Evolutionary conservation across 352 stramenopile species (phyloP), one percentile per base, ranked within the genome.

Genomic region (Phytophthora tubulina): DNA sequence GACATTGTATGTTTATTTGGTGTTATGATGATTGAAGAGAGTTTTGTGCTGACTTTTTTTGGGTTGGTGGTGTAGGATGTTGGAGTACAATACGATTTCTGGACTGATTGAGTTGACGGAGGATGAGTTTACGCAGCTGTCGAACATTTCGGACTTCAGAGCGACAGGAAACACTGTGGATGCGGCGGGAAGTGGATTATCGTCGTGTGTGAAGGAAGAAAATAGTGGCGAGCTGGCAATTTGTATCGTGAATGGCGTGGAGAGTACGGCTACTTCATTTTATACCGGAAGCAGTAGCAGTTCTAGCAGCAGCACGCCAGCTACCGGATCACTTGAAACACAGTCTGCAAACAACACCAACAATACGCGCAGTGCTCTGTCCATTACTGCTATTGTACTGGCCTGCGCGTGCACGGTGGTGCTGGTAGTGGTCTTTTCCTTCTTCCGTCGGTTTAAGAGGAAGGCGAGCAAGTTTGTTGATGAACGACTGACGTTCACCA

Each of bases 361-460:
- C 17, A 60, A 30, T 17, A 44, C 60, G 53, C 54, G 42, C 15
- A 42, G 42, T n/a, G 32, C 42, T 14, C 1, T 70, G 14, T 67
- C 73, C 9, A 58, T 63, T 6, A 76, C 60, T 3, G 60, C 52
- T 15, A 84, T 84, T 63, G 60, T 70, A 3, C 36, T 81, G 10
- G 59, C 45, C 5, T 68, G 59, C 38, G 66, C 62, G 3, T 79
- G 70, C 14, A 73, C 59, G 2, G 60, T 78, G 32, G 67, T 78
- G 32, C 2, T 84, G 11, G 66, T 81, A 15, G 70, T 81, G 21
- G 66, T 75, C 9, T n/a, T 73, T 15, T 66, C 73, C 14, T 78
- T 84, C 56, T 84, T 84, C 60, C 70, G 70, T 67, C 68, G 65
- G 10, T 80, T 84, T 45, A 84, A 77, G 58, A 69, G 44, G 39